phyloP scores from a whole-genome alignment of 2,329 filamentous ascomycete genomes.

The Talaromyces sp. region DNA sequence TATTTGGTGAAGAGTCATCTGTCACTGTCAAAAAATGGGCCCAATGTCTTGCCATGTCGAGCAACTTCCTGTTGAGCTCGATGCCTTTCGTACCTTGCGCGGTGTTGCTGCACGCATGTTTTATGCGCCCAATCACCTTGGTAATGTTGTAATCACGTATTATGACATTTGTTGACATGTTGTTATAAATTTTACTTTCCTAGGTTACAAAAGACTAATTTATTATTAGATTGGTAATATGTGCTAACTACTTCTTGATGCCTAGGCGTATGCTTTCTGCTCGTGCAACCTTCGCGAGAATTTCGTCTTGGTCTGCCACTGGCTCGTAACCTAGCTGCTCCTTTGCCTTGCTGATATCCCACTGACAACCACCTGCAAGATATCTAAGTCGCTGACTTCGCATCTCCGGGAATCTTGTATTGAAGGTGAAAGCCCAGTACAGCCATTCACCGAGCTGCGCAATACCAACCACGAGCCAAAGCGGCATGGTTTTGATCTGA shows the following conservation, averaged over 20 bases:
- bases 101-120: too few species aligned
- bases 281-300: background rate
- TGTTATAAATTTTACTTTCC: too few species aligned
- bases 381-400: slow-evolving; percentile 9
- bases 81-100: too few species aligned
- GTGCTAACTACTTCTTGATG: background rate
- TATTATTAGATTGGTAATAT: too few species aligned
- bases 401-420: slow-evolving; percentile 5
- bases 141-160: too few species aligned
- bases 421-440: slow-evolving; percentile 12
- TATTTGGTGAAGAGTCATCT: too few species aligned
- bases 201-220: too few species aligned
- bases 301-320: slow-evolving; percentile 5
- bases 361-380: slow-evolving; percentile 10
- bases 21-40: background rate
- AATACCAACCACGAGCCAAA: slow-evolving; percentile 9
- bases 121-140: too few species aligned
- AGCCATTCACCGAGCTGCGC: slow-evolving; percentile 10
- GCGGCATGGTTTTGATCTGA: slow-evolving; percentile 11
- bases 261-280: slow-evolving; percentile 7
- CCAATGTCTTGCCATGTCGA: background rate
- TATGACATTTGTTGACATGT: too few species aligned
- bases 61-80: background rate
- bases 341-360: slow-evolving; percentile 14
- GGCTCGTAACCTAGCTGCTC: slow-evolving; percentile 10